Evolutionary conservation across 345 rosid genomes (phyloP), one percentile per base, ranked within the genome.

Genomic region (Sonneratia alba): DNA sequence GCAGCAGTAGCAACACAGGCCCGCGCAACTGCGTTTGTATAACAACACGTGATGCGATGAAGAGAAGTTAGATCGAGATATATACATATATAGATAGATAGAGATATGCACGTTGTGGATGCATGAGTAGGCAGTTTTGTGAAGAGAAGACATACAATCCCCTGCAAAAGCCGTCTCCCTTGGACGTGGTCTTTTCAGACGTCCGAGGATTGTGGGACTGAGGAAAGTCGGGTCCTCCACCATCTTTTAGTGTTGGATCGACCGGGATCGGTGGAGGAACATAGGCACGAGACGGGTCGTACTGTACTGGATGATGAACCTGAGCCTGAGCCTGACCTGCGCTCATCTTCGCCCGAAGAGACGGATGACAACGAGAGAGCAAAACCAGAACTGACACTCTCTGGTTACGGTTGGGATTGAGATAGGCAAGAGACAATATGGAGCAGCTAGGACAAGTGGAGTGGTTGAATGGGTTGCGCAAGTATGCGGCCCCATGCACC

Each of bases 1-100:
- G 71, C 76, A 73, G 21, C 76, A 73, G 67, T 68, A 73, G 76
- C 76, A 73, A 42, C 76, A 73, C 67, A 73, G 42, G 14, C 76
- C 76, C 8, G 76, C 71, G 45, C 67, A 73, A 16, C 76, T 73
- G 76, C 67, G 27, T 11, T 67, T 22, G 13, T 9, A 10, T 5
- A 47, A 21, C 51, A 36, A 71, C 22, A 10, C 36, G 27, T 0
- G n/a, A n/a, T n/a, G n/a, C n/a, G n/a, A n/a, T 16, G 37, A 55
- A 12, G 34, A 63, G 74, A 45, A 63, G 16, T 48, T 48, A 48
- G 53, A 48, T 48, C 53, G n/a, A n/a, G n/a, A n/a, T n/a, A n/a
- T n/a, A n/a, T n/a, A n/a, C n/a, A n/a, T n/a, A n/a, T n/a, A n/a
- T n/a, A n/a, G n/a, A n/a, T n/a, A n/a, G n/a, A n/a, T n/a, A n/a